Conservation (phyloP, 805 yeast genomes). For the Saccharomyces jurei region DNA sequence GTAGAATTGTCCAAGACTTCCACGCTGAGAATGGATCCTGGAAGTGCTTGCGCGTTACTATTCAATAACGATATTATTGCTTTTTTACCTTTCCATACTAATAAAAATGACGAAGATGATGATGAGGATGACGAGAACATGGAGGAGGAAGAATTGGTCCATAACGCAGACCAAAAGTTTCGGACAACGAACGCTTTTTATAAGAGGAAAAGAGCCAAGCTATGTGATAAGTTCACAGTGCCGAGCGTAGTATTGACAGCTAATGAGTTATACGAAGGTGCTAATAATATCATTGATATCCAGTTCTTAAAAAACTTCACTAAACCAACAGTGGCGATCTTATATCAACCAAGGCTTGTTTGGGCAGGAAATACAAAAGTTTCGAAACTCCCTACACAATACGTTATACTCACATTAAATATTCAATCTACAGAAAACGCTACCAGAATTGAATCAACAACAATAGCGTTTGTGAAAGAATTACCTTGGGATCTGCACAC, state of each 20-base stretch:
- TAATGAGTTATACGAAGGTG: slow-evolving; percentile 44
- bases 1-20: slow-evolving; percentile 30
- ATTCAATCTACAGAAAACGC: slow-evolving; percentile 34
- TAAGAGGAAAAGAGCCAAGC: background rate
- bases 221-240: slow-evolving; percentile 6
- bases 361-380: slow-evolving; percentile 59
- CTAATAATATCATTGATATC: slow-evolving; percentile 60
- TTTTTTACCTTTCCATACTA: slow-evolving; percentile 44
- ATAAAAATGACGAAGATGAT: slow-evolving; percentile 35
- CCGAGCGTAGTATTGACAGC: slow-evolving; percentile 53
- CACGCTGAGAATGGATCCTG: slow-evolving; percentile 54
- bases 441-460: slow-evolving; percentile 40
- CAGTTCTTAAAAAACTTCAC: slow-evolving; percentile 65
- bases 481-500: slow-evolving; percentile 70
- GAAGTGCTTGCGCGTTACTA: slow-evolving; percentile 44
- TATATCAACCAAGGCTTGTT: slow-evolving; percentile 49
- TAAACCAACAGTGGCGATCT: slow-evolving; percentile 73
- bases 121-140: slow-evolving; percentile 24
- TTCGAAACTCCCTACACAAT: slow-evolving; percentile 16
- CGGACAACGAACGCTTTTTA: background rate
- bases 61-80: slow-evolving; percentile 63
- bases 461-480: slow-evolving; percentile 54
- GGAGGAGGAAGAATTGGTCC: slow-evolving; percentile 18
- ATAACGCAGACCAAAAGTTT: slow-evolving; percentile 7
- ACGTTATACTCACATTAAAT: slow-evolving; percentile 43